Evolutionary conservation across 305 asterid species (phyloP).

Genomic region (Fraxinus nigra): DNA sequence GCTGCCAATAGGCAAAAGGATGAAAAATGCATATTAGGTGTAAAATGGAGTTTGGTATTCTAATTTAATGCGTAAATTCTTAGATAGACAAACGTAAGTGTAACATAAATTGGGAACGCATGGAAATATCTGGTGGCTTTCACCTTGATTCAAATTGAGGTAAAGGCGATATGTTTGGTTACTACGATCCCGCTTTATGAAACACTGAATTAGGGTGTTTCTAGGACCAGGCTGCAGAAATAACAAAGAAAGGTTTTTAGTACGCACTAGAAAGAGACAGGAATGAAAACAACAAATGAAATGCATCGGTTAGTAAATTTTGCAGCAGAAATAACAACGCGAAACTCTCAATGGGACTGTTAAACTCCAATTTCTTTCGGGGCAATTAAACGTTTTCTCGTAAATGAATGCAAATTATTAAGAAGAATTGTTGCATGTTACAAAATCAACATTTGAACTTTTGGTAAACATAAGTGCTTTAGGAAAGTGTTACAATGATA

Average conservation of each 20-base stretch:
- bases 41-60: background rate
- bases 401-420: background rate
- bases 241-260: background rate
- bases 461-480: background rate
- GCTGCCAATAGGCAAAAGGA: conserved; percentile 41
- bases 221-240: conserved; percentile 87
- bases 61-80: background rate
- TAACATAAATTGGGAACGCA: background rate
- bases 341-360: background rate
- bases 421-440: background rate
- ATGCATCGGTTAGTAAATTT: background rate
- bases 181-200: conserved; percentile 66
- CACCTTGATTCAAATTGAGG: conserved; percentile 75
- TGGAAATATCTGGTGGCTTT: background rate
- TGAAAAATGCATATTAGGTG: background rate
- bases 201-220: conserved; percentile 58
- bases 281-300: background rate
- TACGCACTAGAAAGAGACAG: background rate
- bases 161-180: conserved; percentile 72
- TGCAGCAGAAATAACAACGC: background rate
- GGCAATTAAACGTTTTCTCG: background rate
- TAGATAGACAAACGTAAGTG: background rate
- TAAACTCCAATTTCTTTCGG: background rate
- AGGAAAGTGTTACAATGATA: background rate
- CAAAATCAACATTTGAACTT: background rate